Percentiles rank a stretch among this genome's conserved stretches.
Conservation (phyloP, 2,329 filamentous ascomycete genomes). For the Cladosporium sp. region DNA sequence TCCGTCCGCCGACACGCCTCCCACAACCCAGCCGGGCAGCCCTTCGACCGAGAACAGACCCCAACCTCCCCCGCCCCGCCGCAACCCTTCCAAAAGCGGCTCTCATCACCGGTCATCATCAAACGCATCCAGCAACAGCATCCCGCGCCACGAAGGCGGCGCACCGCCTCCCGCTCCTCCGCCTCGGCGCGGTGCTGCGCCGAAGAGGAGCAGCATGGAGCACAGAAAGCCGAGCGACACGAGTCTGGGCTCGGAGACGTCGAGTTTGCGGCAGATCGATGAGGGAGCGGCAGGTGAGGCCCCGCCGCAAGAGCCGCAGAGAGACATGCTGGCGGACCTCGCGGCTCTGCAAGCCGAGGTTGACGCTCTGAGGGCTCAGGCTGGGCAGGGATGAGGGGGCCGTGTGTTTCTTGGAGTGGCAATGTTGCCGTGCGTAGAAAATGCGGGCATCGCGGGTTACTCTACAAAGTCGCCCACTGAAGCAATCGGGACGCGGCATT, state of each 20-base stretch:
- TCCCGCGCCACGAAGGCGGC: slow-evolving; percentile 15
- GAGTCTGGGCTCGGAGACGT: slow-evolving; percentile 11
- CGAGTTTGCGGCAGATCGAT: slow-evolving; percentile 20
- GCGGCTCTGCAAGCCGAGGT: slow-evolving; percentile 28
- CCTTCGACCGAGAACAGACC: slow-evolving; percentile 11
- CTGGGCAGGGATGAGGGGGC: not conserved
- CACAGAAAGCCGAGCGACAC: slow-evolving; percentile 9
- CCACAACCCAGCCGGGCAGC: slow-evolving; percentile 1
- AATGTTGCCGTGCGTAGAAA: not conserved
- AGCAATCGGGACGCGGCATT: not conserved
- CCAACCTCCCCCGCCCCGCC: slow-evolving; percentile 25
- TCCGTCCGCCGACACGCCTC: slow-evolving; percentile 12
- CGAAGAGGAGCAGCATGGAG: slow-evolving; percentile 19
- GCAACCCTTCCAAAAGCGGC: slow-evolving; percentile 20
- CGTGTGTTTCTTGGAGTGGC: not conserved
- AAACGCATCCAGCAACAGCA: slow-evolving; percentile 16
- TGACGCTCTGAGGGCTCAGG: slow-evolving; percentile 21
- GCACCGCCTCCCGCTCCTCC: slow-evolving; percentile 25
- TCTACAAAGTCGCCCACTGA: not conserved
- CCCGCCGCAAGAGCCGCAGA: slow-evolving; percentile 4
- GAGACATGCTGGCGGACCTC: slow-evolving; percentile 28
- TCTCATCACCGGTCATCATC: slow-evolving; percentile 15
- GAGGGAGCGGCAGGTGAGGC: not conserved
- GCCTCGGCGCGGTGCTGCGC: slow-evolving; percentile 19
- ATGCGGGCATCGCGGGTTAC: not conserved